phyloP scores from a whole-genome alignment of 2,329 filamentous ascomycete genomes.

The Diaporthe australafricana region DNA sequence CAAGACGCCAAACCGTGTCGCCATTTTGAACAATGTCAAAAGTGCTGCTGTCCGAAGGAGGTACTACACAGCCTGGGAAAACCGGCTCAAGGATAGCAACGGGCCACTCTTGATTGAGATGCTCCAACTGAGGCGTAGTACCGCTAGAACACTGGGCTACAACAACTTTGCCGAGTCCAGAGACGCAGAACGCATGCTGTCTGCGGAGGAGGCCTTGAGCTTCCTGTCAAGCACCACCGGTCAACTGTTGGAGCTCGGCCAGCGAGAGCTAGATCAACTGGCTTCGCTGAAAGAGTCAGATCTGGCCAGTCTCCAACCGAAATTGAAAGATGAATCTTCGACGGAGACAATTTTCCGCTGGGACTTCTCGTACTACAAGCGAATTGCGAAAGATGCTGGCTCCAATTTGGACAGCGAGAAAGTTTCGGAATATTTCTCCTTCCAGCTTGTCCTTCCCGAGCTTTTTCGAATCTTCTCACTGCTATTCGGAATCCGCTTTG shows the following conservation, averaged over 20 bases:
- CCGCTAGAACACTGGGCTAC: background rate
- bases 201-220: background rate
- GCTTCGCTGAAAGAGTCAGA: background rate
- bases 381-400: background rate
- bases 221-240: background rate
- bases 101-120: background rate
- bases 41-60: background rate
- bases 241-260: background rate
- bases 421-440: background rate
- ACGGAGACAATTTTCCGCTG: background rate
- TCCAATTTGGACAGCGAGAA: background rate
- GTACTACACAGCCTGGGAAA: background rate
- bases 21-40: background rate
- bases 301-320: background rate
- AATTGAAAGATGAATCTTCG: background rate
- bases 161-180: slow-evolving; percentile 1
- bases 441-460: background rate
- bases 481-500: background rate
- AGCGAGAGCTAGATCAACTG: background rate
- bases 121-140: background rate
- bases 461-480: background rate
- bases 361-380: background rate
- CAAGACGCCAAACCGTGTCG: background rate
- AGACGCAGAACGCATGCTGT: background rate
- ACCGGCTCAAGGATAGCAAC: background rate